Conservation (phyloP, 2,329 filamentous ascomycete genomes). For the Alternaria incomplexa region DNA sequence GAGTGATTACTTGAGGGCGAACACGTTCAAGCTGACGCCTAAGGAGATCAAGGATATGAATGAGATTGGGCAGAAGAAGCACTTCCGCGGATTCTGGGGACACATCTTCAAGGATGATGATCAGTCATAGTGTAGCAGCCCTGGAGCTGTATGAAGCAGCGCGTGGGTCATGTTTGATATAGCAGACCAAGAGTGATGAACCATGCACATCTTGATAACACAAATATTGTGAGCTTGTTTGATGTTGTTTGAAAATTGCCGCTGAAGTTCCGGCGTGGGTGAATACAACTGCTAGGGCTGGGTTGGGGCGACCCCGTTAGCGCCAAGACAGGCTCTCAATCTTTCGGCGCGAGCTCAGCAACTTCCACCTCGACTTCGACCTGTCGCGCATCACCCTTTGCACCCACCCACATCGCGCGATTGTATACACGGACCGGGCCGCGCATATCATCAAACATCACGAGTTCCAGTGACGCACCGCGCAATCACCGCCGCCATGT, state of each 20-base stretch:
- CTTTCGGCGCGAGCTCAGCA: constrained; percentile 14
- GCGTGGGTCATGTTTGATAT: neutral
- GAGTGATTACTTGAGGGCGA: constrained; percentile 61
- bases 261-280: neutral
- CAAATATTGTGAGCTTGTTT: neutral
- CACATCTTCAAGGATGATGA: constrained; percentile 62
- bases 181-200: neutral
- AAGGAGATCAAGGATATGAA: constrained; percentile 59
- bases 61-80: constrained; percentile 64
- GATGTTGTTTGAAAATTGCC: neutral
- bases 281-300: neutral
- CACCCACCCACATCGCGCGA: constrained; percentile 1
- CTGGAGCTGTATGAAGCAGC: neutral
- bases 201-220: neutral
- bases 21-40: constrained; percentile 65
- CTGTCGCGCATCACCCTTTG: neutral
- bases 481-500: constrained; percentile 30
- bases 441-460: neutral
- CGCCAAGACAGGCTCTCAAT: constrained; percentile 13
- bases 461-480: constrained; percentile 6
- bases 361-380: constrained; percentile 4
- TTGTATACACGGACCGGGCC: neutral
- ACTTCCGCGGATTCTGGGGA: constrained; percentile 66
- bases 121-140: constrained; percentile 43
- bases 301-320: neutral